Evolutionary conservation across 768 basidiomycete genomes (phyloP).

Genomic region (Naganishia vishniacii): DNA sequence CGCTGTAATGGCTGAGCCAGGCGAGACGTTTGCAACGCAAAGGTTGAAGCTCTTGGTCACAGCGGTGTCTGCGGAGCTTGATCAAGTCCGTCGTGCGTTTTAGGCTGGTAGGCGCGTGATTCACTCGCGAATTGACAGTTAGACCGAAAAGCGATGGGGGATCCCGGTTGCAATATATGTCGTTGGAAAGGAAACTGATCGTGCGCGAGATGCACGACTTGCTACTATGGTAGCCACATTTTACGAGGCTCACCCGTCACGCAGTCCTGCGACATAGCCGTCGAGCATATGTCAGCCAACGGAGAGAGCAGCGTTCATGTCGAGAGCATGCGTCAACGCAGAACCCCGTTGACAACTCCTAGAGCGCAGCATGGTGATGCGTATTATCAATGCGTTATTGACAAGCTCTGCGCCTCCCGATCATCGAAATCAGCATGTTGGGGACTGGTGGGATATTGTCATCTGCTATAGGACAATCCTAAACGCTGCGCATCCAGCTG

Average conservation of each 20-base stretch:
- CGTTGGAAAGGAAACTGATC: constrained; percentile 29
- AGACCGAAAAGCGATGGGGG: constrained; percentile 31
- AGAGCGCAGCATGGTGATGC: constrained; percentile 37
- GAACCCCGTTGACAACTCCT: background rate
- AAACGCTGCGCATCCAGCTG: background rate
- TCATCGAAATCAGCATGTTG: constrained; percentile 30
- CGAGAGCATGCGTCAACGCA: background rate
- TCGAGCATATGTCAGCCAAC: constrained; percentile 38
- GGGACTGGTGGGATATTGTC: constrained; percentile 43
- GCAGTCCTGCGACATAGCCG: constrained; percentile 28
- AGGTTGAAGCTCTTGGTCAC: constrained; percentile 39
- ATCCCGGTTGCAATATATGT: constrained; percentile 31
- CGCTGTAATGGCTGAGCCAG: constrained; percentile 16
- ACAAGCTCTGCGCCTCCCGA: constrained; percentile 27
- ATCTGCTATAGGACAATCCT: background rate
- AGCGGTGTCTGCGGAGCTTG: constrained; percentile 34
- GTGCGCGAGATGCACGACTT: constrained; percentile 33
- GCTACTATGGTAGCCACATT: constrained; percentile 28
- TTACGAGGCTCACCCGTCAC: background rate
- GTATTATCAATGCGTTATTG: constrained; percentile 35
- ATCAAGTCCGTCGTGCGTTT: constrained; percentile 31
- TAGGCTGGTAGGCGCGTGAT: background rate
- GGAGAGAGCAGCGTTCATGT: constrained; percentile 39
- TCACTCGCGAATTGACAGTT: constrained; percentile 25
- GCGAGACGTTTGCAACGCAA: constrained; percentile 34